These are phyloP conservation scores for Ceriops tagal DNA, from an alignment of 345 rosid genomes.

Conservation along the genomic window DNA sequence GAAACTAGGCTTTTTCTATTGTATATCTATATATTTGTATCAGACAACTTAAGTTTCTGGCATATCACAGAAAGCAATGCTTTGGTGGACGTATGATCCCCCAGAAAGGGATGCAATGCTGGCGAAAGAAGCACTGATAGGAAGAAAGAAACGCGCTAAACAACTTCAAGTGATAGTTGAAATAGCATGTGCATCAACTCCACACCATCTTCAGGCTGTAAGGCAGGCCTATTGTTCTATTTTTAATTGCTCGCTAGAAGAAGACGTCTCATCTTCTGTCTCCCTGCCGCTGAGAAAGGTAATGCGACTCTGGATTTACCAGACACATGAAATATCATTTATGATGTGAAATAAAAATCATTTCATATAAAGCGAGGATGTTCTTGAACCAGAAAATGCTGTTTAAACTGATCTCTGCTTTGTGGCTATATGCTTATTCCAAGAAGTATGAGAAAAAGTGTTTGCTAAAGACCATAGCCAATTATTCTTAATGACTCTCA, in stretches of 20 bases:
- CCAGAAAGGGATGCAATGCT: conserved; percentile 81
- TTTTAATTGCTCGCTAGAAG: conserved; percentile 67
- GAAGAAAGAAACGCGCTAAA: conserved; percentile 37
- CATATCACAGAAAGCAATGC: conserved; percentile 60
- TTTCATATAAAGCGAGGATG: no score
- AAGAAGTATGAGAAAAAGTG: no score
- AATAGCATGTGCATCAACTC: conserved; percentile 74
- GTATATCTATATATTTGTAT: no score
- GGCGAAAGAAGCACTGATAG: conserved; percentile 51
- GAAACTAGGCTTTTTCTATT: no score
- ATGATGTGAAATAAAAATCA: no score
- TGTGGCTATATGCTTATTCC: no score
- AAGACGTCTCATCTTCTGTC: conserved; percentile 49
- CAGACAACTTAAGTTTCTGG: conserved; percentile 7
- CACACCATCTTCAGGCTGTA: conserved; percentile 64
- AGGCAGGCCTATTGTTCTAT: conserved; percentile 73
- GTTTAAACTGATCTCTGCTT: no score
- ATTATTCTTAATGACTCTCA: no score
- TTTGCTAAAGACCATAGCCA: no score
- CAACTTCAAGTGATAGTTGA: conserved; percentile 58
- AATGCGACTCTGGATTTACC: neutral
- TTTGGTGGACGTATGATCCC: conserved; percentile 68
- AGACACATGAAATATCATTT: no score
- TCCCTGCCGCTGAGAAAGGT: conserved; percentile 67
- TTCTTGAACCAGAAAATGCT: neutral